Conservation (phyloP, 2,329 filamentous ascomycete genomes). For the Hypoxylon sp. region DNA sequence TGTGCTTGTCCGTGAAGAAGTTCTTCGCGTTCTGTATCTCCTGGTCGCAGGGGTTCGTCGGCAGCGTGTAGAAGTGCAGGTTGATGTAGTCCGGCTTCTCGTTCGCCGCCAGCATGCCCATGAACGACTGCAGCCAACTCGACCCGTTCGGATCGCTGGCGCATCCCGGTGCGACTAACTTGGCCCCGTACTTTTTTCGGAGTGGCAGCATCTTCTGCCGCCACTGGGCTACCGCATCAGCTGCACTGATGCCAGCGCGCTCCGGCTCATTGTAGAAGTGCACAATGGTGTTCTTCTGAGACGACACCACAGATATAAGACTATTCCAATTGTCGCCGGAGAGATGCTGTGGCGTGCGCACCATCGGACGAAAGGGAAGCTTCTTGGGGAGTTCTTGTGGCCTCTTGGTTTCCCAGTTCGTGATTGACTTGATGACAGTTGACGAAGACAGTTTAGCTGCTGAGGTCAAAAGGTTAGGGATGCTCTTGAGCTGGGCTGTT, state of each 20-base stretch:
- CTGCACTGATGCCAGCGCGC: constrained; percentile 52
- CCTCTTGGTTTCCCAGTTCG: constrained; percentile 45
- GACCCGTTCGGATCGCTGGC: constrained; percentile 57
- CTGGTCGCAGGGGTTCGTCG: constrained; percentile 43
- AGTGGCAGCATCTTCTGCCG: constrained; percentile 55
- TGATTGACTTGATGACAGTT: constrained; percentile 28
- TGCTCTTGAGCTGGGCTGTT: constrained; percentile 28
- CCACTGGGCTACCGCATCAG: constrained; percentile 57
- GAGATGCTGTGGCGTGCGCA: constrained; percentile 57
- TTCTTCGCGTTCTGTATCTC: constrained; percentile 55
- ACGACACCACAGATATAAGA: constrained; percentile 41
- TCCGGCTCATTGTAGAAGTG: constrained; percentile 64
- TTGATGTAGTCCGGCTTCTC: constrained; percentile 59
- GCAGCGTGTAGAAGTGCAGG: constrained; percentile 59
- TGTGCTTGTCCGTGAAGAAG: constrained; percentile 57
- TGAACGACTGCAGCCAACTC: constrained; percentile 59
- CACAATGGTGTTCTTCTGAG: constrained; percentile 51
- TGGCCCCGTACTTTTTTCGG: constrained; percentile 45
- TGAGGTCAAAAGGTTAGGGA: constrained; percentile 16
- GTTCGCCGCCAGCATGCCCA: constrained; percentile 52
- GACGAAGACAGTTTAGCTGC: constrained; percentile 25
- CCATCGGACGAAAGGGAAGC: constrained; percentile 60
- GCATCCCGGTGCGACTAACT: constrained; percentile 59
- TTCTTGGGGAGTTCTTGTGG: constrained; percentile 49
- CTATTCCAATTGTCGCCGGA: constrained; percentile 56